Percentiles rank a stretch among this genome's conserved stretches.
Conservation (phyloP, 225 moss, liverwort and hornwort genomes). For the Neckera pumila region DNA sequence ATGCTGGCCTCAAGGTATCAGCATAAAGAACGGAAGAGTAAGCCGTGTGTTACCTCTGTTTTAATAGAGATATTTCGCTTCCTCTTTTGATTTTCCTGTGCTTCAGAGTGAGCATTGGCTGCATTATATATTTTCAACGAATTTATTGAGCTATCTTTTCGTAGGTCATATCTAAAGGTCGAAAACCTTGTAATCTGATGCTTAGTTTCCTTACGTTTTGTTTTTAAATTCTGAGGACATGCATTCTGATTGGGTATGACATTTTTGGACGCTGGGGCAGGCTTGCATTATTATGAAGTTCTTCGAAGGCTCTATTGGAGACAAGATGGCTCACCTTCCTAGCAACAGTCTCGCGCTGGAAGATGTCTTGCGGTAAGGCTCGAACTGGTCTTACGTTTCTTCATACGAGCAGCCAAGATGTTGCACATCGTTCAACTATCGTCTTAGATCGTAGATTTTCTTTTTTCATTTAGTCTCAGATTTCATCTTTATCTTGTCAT, state of each 20-base stretch:
- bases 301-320: conserved; percentile 90
- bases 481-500: neutral
- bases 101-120: neutral
- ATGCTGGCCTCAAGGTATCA: conserved; percentile 91
- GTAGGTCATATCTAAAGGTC: neutral
- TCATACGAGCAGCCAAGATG: neutral
- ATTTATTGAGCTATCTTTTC: neutral
- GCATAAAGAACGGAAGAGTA: conserved; percentile 78
- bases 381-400: neutral
- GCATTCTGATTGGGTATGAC: neutral
- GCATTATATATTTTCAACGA: neutral
- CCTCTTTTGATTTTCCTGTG: neutral
- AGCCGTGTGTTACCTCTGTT: neutral
- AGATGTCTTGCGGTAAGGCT: conserved; percentile 62
- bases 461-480: neutral
- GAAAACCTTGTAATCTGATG: neutral
- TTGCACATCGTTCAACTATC: neutral
- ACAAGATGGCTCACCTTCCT: conserved; percentile 82
- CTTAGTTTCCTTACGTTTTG: neutral
- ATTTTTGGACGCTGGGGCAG: conserved; percentile 19
- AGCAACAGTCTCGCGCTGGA: conserved; percentile 57
- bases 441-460: neutral
- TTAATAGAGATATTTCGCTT: neutral
- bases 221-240: neutral
- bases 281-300: conserved; percentile 86